Conservation (phyloP, 1,284 basidiomycete species). For the Naganishia liquefaciens region DNA sequence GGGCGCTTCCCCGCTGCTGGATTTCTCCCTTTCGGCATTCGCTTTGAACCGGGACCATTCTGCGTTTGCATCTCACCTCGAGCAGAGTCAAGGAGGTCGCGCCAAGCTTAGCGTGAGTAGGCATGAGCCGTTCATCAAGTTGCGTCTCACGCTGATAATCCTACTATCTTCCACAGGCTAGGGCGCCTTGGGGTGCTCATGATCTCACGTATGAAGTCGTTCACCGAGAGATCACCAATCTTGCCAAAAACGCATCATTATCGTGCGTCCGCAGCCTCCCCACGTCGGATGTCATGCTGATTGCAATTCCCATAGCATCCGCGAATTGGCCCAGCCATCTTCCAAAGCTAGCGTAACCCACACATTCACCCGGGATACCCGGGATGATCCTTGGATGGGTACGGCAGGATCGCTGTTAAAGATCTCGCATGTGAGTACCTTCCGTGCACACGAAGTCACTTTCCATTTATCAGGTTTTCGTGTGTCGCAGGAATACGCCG, state of each 20-base stretch:
- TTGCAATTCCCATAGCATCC: conserved; percentile 62
- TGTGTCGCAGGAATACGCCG: conserved; percentile 66
- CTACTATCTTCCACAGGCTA: conserved; percentile 51
- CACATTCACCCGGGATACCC: conserved; percentile 72
- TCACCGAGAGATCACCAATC: conserved; percentile 68
- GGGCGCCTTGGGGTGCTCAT: conserved; percentile 62
- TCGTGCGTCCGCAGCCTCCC: conserved; percentile 59
- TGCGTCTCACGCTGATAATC: not conserved
- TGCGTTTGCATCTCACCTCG: conserved; percentile 55
- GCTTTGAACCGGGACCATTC: conserved; percentile 57
- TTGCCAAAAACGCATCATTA: conserved; percentile 73
- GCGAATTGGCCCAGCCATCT: conserved; percentile 74
- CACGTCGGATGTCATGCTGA: conserved; percentile 1
- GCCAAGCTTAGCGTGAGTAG: conserved; percentile 49
- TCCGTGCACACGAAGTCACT: not conserved
- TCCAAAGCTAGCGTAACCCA: conserved; percentile 84
- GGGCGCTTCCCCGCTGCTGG: conserved; percentile 50
- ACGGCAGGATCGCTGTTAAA: conserved; percentile 67
- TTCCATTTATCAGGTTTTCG: not conserved
- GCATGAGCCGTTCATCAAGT: not conserved
- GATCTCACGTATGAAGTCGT: conserved; percentile 80
- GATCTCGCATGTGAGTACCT: conserved; percentile 58
- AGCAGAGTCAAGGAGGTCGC: conserved; percentile 53
- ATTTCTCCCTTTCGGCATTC: conserved; percentile 49
- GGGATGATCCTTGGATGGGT: conserved; percentile 70